A percentile compares a stretch with the other conserved stretches of the same genome.
Conservation (phyloP, 164 flowering plant species). For the Stephania cephalantha region DNA sequence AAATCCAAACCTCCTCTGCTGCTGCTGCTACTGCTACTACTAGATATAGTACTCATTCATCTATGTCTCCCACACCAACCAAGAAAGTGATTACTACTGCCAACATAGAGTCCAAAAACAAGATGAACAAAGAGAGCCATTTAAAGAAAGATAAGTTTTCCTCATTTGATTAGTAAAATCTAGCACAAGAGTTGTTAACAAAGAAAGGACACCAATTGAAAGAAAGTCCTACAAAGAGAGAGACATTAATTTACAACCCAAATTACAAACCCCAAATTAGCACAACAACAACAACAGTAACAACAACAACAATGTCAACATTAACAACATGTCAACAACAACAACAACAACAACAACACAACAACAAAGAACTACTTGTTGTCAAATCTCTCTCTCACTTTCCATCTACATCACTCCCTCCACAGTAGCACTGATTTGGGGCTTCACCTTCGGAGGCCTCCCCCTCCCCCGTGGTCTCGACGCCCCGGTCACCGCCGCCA, state of each 20-base stretch:
- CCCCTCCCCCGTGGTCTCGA: conserved; percentile 56
- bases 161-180: background rate
- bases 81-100: background rate
- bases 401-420: background rate
- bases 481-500: conserved; percentile 5
- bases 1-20: background rate
- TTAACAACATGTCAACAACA: too few species aligned
- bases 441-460: conserved; percentile 61
- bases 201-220: background rate
- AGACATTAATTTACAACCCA: background rate
- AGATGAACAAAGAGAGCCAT: background rate
- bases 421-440: conserved; percentile 1
- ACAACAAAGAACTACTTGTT: too few species aligned
- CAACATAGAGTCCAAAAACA: background rate
- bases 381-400: too few species aligned
- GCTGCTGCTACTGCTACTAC: background rate
- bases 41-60: background rate
- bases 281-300: background rate
- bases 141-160: background rate
- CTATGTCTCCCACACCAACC: background rate
- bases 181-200: background rate
- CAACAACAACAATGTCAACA: too few species aligned
- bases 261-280: background rate
- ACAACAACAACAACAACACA: too few species aligned
- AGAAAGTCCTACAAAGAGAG: background rate